Evolutionary conservation across 805 yeast genomes (phyloP).

Genomic region (Jamesozyma spencerorum): DNA sequence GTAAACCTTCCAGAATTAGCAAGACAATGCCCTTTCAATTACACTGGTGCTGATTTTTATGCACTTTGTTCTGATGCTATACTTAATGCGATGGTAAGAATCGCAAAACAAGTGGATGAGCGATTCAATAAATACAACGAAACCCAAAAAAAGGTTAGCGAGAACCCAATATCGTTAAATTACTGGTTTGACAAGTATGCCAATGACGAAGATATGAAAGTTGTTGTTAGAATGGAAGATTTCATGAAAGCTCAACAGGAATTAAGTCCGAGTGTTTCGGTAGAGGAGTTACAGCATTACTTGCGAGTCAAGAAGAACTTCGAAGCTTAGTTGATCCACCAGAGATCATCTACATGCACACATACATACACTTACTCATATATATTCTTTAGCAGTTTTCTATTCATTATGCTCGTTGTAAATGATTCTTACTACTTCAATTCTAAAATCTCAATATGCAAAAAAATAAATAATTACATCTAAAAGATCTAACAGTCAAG

Average conservation of each 20-base stretch:
- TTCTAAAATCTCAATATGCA: too few relatives aligned
- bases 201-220: conserved; percentile 53
- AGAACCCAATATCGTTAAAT: conserved; percentile 49
- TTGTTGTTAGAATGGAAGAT: conserved; percentile 60
- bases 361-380: too few relatives aligned
- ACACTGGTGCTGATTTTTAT: conserved; percentile 96
- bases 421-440: too few relatives aligned
- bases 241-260: conserved; percentile 67
- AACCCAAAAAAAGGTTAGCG: conserved; percentile 16
- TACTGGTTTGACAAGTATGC: conserved; percentile 90
- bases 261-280: conserved; percentile 76
- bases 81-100: conserved; percentile 91
- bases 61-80: conserved; percentile 93
- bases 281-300: conserved; percentile 79
- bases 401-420: too few relatives aligned
- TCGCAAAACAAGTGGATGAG: conserved; percentile 65
- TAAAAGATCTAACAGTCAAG: too few relatives aligned
- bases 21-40: conserved; percentile 71
- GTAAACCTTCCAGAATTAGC: conserved; percentile 57
- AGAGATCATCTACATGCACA: too few relatives aligned
- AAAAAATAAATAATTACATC: too few relatives aligned
- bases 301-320: conserved; percentile 68
- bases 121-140: conserved; percentile 48
- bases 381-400: too few relatives aligned
- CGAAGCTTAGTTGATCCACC: conserved; percentile 43